phyloP scores from a whole-genome alignment of 768 basidiomycete genomes.

The Tylopilus vinaceipallidus region DNA sequence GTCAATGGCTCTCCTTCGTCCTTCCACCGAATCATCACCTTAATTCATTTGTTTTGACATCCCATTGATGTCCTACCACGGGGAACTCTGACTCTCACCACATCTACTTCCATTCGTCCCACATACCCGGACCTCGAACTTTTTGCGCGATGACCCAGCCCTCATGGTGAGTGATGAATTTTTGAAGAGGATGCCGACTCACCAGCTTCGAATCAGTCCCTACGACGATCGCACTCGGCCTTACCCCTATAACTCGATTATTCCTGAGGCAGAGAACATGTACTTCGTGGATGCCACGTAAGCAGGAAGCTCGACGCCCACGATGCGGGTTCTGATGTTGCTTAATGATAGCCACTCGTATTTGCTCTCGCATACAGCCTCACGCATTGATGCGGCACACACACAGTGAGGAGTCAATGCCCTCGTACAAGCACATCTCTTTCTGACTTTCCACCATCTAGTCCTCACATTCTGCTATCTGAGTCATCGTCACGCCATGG shows the following conservation, averaged over 20 bases:
- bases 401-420: slow-evolving; percentile 10
- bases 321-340: slow-evolving; percentile 5
- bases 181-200: background rate
- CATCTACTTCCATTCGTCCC: background rate
- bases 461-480: slow-evolving; percentile 2
- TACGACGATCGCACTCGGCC: slow-evolving; percentile 5
- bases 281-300: slow-evolving; percentile 4
- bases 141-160: slow-evolving; percentile 11
- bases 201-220: slow-evolving; percentile 3
- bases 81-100: slow-evolving; percentile 4
- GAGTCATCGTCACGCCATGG: background rate
- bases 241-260: background rate
- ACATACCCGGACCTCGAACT: no score
- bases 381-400: background rate
- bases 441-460: slow-evolving; percentile 5
- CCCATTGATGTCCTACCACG: slow-evolving; percentile 8
- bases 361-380: background rate
- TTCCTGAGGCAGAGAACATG: background rate
- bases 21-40: slow-evolving; percentile 1
- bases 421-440: background rate
- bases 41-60: slow-evolving; percentile 16
- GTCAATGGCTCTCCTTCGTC: slow-evolving; percentile 1
- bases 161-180: slow-evolving; percentile 6
- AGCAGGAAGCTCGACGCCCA: background rate
- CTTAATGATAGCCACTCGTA: slow-evolving; percentile 2